Evolutionary conservation across 2,329 filamentous ascomycete genomes (phyloP).

Genomic region (Fusarium sp.): DNA sequence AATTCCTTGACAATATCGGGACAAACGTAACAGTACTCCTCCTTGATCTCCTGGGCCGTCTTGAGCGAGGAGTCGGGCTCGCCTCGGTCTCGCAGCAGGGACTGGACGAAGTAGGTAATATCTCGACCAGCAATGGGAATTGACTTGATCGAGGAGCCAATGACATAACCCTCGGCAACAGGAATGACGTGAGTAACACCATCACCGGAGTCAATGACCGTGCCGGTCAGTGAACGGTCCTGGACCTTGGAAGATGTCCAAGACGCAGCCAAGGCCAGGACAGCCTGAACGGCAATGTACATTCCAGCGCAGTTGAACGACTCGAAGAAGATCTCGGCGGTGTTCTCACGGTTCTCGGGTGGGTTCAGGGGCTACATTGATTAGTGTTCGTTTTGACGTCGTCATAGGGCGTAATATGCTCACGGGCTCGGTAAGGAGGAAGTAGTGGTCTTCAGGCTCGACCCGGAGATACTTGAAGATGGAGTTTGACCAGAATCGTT

Average conservation of each 20-base stretch:
- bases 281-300: slow-evolving; percentile 98
- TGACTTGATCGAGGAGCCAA: slow-evolving; percentile 98
- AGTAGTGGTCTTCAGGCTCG: slow-evolving; percentile 98
- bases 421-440: slow-evolving; percentile 96
- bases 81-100: slow-evolving; percentile 91
- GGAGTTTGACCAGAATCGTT: slow-evolving; percentile 99
- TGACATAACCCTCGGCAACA: slow-evolving; percentile 98
- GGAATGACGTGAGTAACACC: slow-evolving; percentile 99
- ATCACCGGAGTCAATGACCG: slow-evolving; percentile 98
- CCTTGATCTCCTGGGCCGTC: slow-evolving; percentile 98
- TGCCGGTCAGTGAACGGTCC: slow-evolving; percentile 94
- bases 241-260: slow-evolving; percentile 99
- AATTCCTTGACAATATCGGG: slow-evolving; percentile 99
- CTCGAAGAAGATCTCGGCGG: slow-evolving; percentile 99
- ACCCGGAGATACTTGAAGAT: slow-evolving; percentile 99
- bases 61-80: slow-evolving; percentile 97
- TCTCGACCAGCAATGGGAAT: slow-evolving; percentile 98
- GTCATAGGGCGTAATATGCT: slow-evolving; percentile 49
- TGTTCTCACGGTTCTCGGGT: slow-evolving; percentile 98
- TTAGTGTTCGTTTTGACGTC: slow-evolving; percentile 29
- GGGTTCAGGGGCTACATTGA: slow-evolving; percentile 86
- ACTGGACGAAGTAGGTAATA: slow-evolving; percentile 99
- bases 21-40: slow-evolving; percentile 98
- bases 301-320: slow-evolving; percentile 99
- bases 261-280: slow-evolving; percentile 94